Evolutionary conservation across 306 rosid species (phyloP).

Genomic region (Ormosia semicastrata): DNA sequence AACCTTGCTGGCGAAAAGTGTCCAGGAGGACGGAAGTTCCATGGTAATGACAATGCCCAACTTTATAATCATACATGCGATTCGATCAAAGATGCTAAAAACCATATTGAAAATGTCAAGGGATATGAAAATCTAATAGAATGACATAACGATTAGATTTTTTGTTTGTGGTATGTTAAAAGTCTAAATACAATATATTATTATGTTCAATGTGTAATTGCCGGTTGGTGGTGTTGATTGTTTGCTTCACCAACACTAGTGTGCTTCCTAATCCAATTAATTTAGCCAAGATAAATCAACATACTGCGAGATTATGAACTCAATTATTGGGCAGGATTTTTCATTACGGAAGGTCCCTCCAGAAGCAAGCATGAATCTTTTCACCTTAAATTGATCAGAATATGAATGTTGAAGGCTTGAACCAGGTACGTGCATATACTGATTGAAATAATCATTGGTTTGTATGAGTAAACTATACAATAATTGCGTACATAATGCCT

Average conservation of each 20-base stretch:
- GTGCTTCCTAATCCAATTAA: constrained; percentile 34
- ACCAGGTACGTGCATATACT: neutral
- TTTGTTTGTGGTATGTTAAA: neutral
- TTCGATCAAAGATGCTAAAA: constrained; percentile 17
- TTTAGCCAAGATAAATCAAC: constrained; percentile 18
- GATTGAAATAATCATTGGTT: constrained; percentile 10
- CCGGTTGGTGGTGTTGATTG: constrained; percentile 36
- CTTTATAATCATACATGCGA: neutral
- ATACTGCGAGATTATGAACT: constrained; percentile 13
- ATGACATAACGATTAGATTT: constrained; percentile 17
- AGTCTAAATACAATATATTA: neutral
- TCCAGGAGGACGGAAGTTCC: constrained; percentile 29
- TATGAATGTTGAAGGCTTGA: constrained; percentile 15
- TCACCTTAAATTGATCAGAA: neutral
- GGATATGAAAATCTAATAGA: constrained; percentile 20
- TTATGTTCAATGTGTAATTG: constrained; percentile 31
- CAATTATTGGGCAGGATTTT: constrained; percentile 31
- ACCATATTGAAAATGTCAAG: neutral
- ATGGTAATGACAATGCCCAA: neutral
- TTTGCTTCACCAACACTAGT: constrained; percentile 15
- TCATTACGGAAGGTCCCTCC: neutral
- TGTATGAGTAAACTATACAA: constrained; percentile 6
- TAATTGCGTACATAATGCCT: neutral
- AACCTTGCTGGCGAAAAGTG: constrained; percentile 31
- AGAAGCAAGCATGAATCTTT: constrained; percentile 1